A percentile compares a stretch with the other conserved stretches of the same genome.
Evolutionary conservation across 345 rosid genomes (phyloP).

Genomic region (Eucalyptus cladocalyx): DNA sequence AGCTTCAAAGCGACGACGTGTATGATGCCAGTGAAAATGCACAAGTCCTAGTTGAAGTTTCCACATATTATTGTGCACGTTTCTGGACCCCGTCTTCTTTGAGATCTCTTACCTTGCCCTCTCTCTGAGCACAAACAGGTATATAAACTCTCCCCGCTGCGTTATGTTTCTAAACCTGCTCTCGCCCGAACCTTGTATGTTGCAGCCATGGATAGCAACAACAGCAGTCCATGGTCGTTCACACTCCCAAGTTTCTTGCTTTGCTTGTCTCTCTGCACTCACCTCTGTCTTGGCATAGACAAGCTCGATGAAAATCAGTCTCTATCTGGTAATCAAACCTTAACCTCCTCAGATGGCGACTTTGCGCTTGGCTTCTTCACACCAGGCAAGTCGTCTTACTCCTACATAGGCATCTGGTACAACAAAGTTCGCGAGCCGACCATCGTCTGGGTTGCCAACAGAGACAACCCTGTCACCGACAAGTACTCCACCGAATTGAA

Average conservation of each 20-base stretch:
- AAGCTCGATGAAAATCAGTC: constrained; percentile 17
- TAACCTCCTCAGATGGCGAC: not conserved
- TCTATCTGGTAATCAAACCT: not conserved
- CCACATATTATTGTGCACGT: not conserved
- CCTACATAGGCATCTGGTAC: constrained; percentile 52
- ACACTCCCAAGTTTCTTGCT: constrained; percentile 1
- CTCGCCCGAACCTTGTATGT: not conserved
- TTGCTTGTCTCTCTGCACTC: constrained; percentile 5
- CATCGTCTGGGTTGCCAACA: not conserved
- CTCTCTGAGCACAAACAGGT: not conserved
- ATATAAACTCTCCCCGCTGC: not conserved
- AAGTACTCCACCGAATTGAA: not conserved
- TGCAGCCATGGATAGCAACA: constrained; percentile 9
- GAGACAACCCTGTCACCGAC: not conserved
- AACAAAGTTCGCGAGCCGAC: not conserved
- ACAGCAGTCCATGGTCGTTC: constrained; percentile 3
- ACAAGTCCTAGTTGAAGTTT: not conserved
- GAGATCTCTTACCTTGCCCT: not conserved
- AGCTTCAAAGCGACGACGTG: not conserved
- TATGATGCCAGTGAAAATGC: not conserved
- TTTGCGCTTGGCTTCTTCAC: not conserved
- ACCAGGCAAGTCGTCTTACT: not conserved
- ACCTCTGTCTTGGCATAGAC: constrained; percentile 18
- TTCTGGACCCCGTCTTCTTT: not conserved
- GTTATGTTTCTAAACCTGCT: not conserved